Base-by-base conservation (phyloP, 2,329 filamentous ascomycete species). In the Aspergillus sp. region DNA sequence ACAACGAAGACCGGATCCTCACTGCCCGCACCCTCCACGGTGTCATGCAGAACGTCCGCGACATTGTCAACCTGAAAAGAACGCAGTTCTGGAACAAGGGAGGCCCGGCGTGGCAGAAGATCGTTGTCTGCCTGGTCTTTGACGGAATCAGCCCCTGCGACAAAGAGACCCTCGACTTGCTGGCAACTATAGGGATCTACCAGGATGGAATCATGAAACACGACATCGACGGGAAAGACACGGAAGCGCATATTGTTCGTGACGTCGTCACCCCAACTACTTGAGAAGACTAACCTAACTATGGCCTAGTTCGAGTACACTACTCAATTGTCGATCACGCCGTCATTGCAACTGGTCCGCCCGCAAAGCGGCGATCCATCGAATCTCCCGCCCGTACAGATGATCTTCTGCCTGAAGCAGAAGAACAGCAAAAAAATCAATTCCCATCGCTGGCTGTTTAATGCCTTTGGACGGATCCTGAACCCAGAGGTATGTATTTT, bases 351-450 rank as follows among this genome's bases (percentile, higher is more conserved):
- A 81, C 88, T 99, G 55, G 95, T 98, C 71, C 90, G 93, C 27
- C 95, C 95, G 3, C 87, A 88, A 52, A 91, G 95, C 67, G 91
- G 96, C 68, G 87, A 88, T 70, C 83, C 90, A 14, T 87, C 85
- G 67, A 97, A 91, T 4, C 84, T 99, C 39, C 93, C 95, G 2
- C 95, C 95, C 0, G 93, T 98, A 19, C 95, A 99, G 83, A 96
- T 98, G 88, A 97, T 99, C 76, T 98, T 99, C 82, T 99, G 95
- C 73, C 77, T 99, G 76, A 99, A 99, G 84, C 90, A 96, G 76
- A 93, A 96, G 85, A 99, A 99, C 84, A 96, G 84, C 81, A 98
- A 99, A 84, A 99, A 99, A 86, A 99, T 99, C 81, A 99, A 99
- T 81, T 98, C 95, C 25, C 95, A 99, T 76, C 85, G 95, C 81